Percentiles rank a stretch among this genome's conserved stretches.
phyloP scores from a whole-genome alignment of 805 yeast genomes.

The Candida caryicola region DNA sequence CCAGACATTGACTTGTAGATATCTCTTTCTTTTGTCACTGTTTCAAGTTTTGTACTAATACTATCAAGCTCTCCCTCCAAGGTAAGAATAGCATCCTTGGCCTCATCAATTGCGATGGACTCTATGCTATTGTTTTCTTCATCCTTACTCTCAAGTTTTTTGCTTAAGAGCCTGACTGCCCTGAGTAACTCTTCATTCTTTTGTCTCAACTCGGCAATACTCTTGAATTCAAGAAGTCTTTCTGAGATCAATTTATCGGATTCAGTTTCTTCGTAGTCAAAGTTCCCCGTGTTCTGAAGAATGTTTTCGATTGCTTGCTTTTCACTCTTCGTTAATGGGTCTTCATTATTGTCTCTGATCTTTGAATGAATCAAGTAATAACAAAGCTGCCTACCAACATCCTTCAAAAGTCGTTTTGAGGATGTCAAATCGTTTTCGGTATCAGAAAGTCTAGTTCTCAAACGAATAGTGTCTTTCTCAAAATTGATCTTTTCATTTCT shows the following conservation, averaged over 20 bases:
- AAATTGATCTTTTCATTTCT: conserved; percentile 48
- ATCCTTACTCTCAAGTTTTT: conserved; percentile 66
- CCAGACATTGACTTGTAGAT: conserved; percentile 42
- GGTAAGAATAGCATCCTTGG: conserved; percentile 64
- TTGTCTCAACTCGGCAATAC: conserved; percentile 63
- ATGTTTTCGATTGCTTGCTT: conserved; percentile 59
- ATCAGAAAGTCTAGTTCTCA: conserved; percentile 36
- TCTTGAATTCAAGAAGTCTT: conserved; percentile 67
- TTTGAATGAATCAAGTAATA: conserved; percentile 64
- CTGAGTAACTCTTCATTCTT: conserved; percentile 71
- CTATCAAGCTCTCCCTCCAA: conserved; percentile 57
- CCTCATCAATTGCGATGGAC: conserved; percentile 54
- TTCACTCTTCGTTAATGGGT: conserved; percentile 65
- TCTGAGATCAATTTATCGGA: conserved; percentile 71
- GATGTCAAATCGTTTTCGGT: conserved; percentile 45
- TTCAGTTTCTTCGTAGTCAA: conserved; percentile 47
- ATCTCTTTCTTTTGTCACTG: conserved; percentile 67
- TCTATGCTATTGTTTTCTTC: conserved; percentile 40
- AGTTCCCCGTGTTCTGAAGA: conserved; percentile 36
- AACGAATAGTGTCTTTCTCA: conserved; percentile 36
- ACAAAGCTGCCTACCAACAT: conserved; percentile 82
- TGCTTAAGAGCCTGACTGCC: conserved; percentile 69
- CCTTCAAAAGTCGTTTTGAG: conserved; percentile 58
- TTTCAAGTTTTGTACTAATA: conserved; percentile 49
- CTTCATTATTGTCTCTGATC: conserved; percentile 52